Evolutionary conservation across 1,284 basidiomycete genomes (phyloP).

Genomic region (Athelia psychrophila): DNA sequence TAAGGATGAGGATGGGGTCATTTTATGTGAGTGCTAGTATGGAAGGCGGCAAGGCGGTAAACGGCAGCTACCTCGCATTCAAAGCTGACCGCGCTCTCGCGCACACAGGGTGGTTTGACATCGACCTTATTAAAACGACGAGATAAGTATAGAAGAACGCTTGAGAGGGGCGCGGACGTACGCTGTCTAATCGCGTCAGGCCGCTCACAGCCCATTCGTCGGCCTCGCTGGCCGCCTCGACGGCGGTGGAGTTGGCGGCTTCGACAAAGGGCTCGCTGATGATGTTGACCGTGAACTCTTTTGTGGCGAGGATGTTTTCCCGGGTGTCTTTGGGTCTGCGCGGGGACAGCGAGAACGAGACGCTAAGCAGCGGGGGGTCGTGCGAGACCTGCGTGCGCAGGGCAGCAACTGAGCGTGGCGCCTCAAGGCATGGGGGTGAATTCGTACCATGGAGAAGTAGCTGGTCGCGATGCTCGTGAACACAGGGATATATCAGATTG

Average conservation of each 20-base stretch:
- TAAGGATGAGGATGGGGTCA: constrained; percentile 3
- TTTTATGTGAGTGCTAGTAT: constrained; percentile 1
- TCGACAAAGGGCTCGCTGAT: constrained; percentile 76
- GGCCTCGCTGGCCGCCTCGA: constrained; percentile 62
- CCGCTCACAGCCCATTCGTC: constrained; percentile 78
- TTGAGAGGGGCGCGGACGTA: constrained; percentile 35
- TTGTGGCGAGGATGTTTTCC: constrained; percentile 63
- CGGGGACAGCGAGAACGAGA: constrained; percentile 49
- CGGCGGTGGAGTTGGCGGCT: constrained; percentile 66
- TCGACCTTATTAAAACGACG: neutral
- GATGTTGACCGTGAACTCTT: constrained; percentile 75
- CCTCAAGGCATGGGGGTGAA: constrained; percentile 6
- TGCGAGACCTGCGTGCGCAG: constrained; percentile 43
- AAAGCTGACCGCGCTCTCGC: constrained; percentile 69
- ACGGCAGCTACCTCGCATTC: constrained; percentile 61
- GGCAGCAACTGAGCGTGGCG: constrained; percentile 27
- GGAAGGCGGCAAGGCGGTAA: constrained; percentile 10
- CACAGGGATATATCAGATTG: neutral
- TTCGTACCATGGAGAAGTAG: constrained; percentile 54
- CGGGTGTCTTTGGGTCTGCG: constrained; percentile 62
- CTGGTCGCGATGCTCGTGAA: constrained; percentile 23
- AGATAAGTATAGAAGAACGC: neutral
- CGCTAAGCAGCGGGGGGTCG: constrained; percentile 64
- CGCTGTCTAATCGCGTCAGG: constrained; percentile 58
- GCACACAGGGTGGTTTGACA: constrained; percentile 65